Percentiles rank a stretch among this genome's conserved stretches.
Evolutionary conservation across 805 yeast genomes (phyloP).

Genomic region (Suhomyces canberraensis): DNA sequence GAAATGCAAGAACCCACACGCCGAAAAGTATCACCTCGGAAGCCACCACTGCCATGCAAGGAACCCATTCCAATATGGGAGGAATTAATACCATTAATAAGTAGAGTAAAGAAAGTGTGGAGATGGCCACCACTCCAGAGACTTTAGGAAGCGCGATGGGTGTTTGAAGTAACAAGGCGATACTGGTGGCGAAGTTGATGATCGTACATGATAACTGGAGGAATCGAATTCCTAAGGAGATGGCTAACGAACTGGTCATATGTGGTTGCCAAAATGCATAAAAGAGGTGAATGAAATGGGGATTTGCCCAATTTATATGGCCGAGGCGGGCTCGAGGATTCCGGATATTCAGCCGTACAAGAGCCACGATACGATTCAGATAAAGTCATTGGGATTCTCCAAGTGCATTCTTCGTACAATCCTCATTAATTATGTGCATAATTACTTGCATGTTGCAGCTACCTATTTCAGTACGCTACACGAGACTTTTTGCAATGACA

Average conservation of each 20-base stretch:
- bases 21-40: constrained; percentile 7
- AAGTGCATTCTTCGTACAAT: too few relatives aligned
- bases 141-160: background rate
- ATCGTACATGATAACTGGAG: constrained; percentile 6
- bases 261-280: constrained; percentile 4
- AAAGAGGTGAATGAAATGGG: background rate
- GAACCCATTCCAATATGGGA: constrained; percentile 3
- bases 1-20: constrained; percentile 8
- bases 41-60: constrained; percentile 3
- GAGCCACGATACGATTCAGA: too few relatives aligned
- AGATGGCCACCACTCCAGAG: constrained; percentile 5
- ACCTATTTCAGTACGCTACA: too few relatives aligned
- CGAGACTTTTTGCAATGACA: too few relatives aligned
- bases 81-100: constrained; percentile 5
- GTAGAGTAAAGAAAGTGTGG: constrained; percentile 3
- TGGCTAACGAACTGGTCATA: constrained; percentile 4
- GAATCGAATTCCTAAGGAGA: constrained; percentile 5
- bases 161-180: background rate
- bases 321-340: too few relatives aligned
- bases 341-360: too few relatives aligned
- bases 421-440: too few relatives aligned
- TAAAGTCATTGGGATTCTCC: too few relatives aligned
- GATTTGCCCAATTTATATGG: background rate
- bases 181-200: constrained; percentile 5
- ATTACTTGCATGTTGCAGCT: too few relatives aligned